These are phyloP conservation scores for Pichia sp. DNA, from an alignment of 1,139 yeast genomes.

Conservation along the genomic window DNA sequence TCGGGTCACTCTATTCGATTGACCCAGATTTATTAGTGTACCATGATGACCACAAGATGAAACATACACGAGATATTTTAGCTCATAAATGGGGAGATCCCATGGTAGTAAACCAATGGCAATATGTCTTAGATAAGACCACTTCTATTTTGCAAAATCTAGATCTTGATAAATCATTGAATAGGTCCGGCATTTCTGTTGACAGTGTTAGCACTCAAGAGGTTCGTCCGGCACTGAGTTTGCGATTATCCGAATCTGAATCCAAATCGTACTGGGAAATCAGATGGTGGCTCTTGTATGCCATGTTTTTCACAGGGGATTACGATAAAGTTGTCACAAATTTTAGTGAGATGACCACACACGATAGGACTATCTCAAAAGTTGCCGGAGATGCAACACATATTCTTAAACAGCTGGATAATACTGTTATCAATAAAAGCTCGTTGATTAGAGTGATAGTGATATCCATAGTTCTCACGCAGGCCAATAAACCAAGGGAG, in stretches of 20 bases:
- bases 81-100: conserved; percentile 9
- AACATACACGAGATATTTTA: conserved; percentile 6
- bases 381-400: conserved; percentile 3
- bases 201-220: neutral
- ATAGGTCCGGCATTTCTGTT: neutral
- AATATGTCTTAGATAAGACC: conserved; percentile 8
- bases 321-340: conserved; percentile 8
- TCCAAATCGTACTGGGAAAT: conserved; percentile 15
- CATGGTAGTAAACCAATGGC: conserved; percentile 7
- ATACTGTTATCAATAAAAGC: conserved; percentile 5
- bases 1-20: conserved; percentile 10
- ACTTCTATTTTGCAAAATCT: conserved; percentile 6
- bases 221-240: neutral
- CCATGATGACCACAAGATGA: conserved; percentile 5
- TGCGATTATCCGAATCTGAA: conserved; percentile 10
- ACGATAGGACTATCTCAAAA: neutral
- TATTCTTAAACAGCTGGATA: neutral
- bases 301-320: conserved; percentile 15
- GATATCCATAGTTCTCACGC: neutral
- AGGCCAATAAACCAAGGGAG: conserved; percentile 1
- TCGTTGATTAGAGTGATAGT: conserved; percentile 6
- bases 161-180: conserved; percentile 1
- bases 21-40: conserved; percentile 8
- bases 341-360: neutral
- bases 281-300: conserved; percentile 13